Base-by-base conservation (phyloP, 345 rosid species). In the Euclidium syriacum region DNA sequence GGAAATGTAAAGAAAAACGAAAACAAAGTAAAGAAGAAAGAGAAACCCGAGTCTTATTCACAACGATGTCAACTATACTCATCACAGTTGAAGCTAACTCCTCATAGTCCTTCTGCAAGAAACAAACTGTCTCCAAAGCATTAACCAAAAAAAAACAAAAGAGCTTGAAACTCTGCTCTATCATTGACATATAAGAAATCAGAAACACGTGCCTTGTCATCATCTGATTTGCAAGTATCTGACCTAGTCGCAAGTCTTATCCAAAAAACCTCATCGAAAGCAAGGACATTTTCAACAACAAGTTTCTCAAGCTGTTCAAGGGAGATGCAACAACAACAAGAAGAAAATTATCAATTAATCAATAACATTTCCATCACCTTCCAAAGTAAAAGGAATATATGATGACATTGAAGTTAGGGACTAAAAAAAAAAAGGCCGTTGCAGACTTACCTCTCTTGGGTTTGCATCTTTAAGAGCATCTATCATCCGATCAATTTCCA, bases 91-190 rank as follows among this genome's bases (percentile, higher is more conserved):
- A 35, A 41, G 98, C 96, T 73, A 92, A 62, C 74, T 92, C 91
- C 77, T 92, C 96, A 6, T 89, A 89, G 72, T 92, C 96, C 78
- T 81, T 89, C 96, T 92, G 89, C 80, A 73, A 62, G 48, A 66
- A 58, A 3, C 26, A 52, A 68, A 55, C 43, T 34, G 0, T 49
- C 38, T 4, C 25, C 30, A 46, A 61, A 54, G 52, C 17, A 62
- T 62, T 64, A 70, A 10, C 18, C 58, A 36, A 32, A 25, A 38
- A 3, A 41, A 20, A 54, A 20, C 51, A 25, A 38, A 3, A 41
- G 24, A 54, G 24, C 51, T 44, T n/a, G 15, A 24, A 11, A 73
- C 56, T 47, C 36, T 14, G 20, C 60, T 35, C 15, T 11, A 74
- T 20, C 44, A 77, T 42, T 14, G 33, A 36, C 58, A 44, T 10